phyloP scores from a whole-genome alignment of 148 eudicot species.

The Chenopodium formosanum region DNA sequence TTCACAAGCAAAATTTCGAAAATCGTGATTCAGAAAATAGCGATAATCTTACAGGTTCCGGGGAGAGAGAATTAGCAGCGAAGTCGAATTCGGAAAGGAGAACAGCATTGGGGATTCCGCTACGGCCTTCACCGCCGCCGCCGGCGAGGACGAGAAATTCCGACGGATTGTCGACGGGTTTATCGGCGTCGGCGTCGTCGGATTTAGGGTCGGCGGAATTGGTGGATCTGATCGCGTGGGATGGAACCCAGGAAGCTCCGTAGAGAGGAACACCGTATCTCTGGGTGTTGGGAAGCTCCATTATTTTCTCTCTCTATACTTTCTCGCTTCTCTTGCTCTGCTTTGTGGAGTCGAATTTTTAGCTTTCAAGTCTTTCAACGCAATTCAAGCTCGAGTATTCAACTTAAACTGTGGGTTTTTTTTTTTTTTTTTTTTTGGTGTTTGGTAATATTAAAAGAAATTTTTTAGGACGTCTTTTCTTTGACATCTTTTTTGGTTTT shows the following conservation, averaged over 20 bases:
- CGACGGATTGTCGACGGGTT: neutral
- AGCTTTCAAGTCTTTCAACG: too few relatives aligned
- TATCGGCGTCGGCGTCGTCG: conserved; percentile 7
- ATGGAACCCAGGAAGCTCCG: conserved; percentile 82
- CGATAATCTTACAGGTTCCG: conserved; percentile 51
- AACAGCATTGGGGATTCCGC: conserved; percentile 80
- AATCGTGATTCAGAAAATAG: neutral
- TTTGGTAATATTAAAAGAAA: too few relatives aligned
- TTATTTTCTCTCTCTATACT: neutral
- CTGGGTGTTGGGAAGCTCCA: conserved; percentile 35
- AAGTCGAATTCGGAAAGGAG: conserved; percentile 55
- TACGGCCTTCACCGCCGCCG: conserved; percentile 86
- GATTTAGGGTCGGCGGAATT: conserved; percentile 20
- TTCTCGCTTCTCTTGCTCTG: neutral
- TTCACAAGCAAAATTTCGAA: too few relatives aligned
- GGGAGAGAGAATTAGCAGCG: conserved; percentile 54
- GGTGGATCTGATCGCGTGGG: conserved; percentile 29
- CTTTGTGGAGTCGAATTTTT: neutral
- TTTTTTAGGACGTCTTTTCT: too few relatives aligned
- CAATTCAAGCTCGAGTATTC: too few relatives aligned
- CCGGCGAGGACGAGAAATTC: conserved; percentile 56
- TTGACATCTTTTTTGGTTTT: too few relatives aligned
- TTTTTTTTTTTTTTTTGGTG: too few relatives aligned
- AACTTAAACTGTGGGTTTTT: too few relatives aligned
- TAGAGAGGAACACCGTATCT: conserved; percentile 81